Conservation (phyloP, 2,329 filamentous ascomycete genomes). For the Hypoxylon sp. region DNA sequence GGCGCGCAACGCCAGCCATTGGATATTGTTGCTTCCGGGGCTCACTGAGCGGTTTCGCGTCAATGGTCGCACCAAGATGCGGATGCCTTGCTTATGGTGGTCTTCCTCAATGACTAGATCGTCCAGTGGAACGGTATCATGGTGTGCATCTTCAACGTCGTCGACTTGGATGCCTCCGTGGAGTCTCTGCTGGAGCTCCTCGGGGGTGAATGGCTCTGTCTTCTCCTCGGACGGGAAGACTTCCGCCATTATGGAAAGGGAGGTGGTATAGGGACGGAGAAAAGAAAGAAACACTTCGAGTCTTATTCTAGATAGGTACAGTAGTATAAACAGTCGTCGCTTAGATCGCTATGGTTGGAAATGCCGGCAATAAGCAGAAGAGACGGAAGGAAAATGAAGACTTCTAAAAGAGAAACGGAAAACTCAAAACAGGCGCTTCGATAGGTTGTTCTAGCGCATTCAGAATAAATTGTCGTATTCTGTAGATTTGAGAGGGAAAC, state of each 20-base stretch:
- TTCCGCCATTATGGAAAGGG: constrained; percentile 61
- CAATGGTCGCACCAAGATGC: constrained; percentile 70
- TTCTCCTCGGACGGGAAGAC: constrained; percentile 64
- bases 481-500: constrained; percentile 33
- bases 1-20: constrained; percentile 70
- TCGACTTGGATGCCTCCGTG: constrained; percentile 61
- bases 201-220: constrained; percentile 71
- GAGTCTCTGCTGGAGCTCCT: constrained; percentile 68
- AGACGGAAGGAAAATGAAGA: constrained; percentile 37
- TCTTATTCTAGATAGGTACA: constrained; percentile 37
- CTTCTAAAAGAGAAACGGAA: constrained; percentile 37
- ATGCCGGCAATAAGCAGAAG: constrained; percentile 34
- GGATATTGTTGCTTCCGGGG: constrained; percentile 69
- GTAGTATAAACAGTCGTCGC: constrained; percentile 17
- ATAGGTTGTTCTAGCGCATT: constrained; percentile 38
- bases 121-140: constrained; percentile 67
- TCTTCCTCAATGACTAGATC: constrained; percentile 66
- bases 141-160: constrained; percentile 57
- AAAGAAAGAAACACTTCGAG: constrained; percentile 21
- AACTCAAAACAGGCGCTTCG: constrained; percentile 44
- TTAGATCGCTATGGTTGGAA: constrained; percentile 26
- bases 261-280: constrained; percentile 9
- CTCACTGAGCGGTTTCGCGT: constrained; percentile 69
- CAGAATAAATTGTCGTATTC: constrained; percentile 23
- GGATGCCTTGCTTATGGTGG: constrained; percentile 69